Evolutionary conservation across 2,329 filamentous ascomycete species (phyloP), one percentile per base, ranked within the genome.

Genomic region (Penicillium sp.): DNA sequence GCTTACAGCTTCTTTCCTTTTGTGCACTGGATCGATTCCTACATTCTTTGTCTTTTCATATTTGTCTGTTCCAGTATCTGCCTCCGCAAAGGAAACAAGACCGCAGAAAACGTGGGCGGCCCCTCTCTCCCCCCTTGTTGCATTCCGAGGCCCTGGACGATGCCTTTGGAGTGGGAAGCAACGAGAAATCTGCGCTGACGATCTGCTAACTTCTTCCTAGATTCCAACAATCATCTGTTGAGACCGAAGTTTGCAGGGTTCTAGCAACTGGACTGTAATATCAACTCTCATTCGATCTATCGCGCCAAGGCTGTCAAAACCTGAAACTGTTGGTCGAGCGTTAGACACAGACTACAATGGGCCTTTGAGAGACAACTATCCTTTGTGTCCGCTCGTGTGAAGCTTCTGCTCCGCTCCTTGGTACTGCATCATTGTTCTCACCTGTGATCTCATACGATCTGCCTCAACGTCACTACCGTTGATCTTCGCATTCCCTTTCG

Each of bases 91-190:
- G 7, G 7, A 26, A 26, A 26, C 24, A 7, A 29, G 18, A 4
- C 2, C 13, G 6, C 9, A 42, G 33, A 38, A 52, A 44, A 49
- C 51, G 45, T 43, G 45, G n/a, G 26, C 13, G 29, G 38, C 43
- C 39, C 33, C n/a, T n/a, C 3, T 38, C 24, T 26, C 7, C 47
- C 52, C 52, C 57, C 54, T 59, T 55, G 52, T 50, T 57, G 33
- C 57, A 59, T 59, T 59, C 57, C 52, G 42, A 10, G 29, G 28
- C 45, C 54, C 57, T 49, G 44, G 57, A 57, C 52, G 54, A 59
- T 55, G 57, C 57, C 52, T 51, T 24, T 21, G 36, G 36, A 16
- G 21, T 42, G 42, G 33, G 38, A 41, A 46, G 39, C 51, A 59
- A 49, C 46, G 29, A 33, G 26, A 53, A 33, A 53, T 55, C 39